These are phyloP conservation scores for Paradendryphiella salina DNA, from an alignment of 2,329 filamentous ascomycete species.

Conservation along the genomic window DNA sequence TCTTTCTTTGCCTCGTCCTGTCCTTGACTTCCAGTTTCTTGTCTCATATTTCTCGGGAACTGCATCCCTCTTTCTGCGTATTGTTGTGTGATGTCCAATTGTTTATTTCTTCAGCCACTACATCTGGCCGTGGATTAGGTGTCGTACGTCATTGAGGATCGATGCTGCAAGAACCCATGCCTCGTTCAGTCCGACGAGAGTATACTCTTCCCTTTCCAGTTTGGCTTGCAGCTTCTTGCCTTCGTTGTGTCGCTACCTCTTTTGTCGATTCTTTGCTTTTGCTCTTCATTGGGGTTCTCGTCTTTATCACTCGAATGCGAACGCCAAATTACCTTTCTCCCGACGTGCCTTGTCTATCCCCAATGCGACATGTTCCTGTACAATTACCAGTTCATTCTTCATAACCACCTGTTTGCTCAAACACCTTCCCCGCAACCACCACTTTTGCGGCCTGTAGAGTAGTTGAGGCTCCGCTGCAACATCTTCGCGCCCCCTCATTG, in stretches of 20 bases:
- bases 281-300: background rate
- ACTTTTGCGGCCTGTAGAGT: background rate
- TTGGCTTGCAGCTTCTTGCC: background rate
- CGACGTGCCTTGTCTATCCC: background rate
- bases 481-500: no score
- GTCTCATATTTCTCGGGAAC: background rate
- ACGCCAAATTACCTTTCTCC: background rate
- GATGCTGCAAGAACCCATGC: constrained; percentile 7
- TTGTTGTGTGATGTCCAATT: constrained; percentile 2
- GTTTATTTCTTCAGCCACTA: background rate
- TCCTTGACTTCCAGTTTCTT: background rate
- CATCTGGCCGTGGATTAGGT: constrained; percentile 1
- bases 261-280: background rate
- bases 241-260: background rate
- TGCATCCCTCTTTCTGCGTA: no score
- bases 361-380: no score
- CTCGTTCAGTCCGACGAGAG: background rate
- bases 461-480: background rate
- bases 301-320: background rate
- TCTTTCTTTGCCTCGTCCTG: background rate
- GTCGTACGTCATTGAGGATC: constrained; percentile 10
- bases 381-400: no score
- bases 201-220: constrained; percentile 1
- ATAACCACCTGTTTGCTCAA: no score
- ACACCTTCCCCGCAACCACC: no score